These are phyloP conservation scores for Funneliformis geosporum DNA, from an alignment of 192 early-diverging fungal species.

Conservation along the genomic window DNA sequence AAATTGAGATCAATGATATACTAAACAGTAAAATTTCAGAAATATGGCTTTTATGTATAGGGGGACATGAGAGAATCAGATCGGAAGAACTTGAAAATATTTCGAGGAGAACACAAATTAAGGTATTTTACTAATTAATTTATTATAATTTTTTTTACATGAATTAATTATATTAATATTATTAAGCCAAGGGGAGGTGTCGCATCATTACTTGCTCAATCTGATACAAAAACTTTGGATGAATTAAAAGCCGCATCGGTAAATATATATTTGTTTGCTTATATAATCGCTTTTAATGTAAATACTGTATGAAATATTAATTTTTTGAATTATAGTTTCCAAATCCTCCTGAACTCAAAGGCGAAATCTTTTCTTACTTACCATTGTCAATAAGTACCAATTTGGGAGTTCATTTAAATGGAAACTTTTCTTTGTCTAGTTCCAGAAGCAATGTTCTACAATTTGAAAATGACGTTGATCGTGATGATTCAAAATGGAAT, in stretches of 20 bases:
- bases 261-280: too few relatives aligned
- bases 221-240: not conserved
- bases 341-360: not conserved
- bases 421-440: slow-evolving; percentile 36
- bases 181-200: not conserved
- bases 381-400: slow-evolving; percentile 36
- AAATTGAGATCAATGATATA: not conserved
- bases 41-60: too few relatives aligned
- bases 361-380: slow-evolving; percentile 38
- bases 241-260: not conserved
- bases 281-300: not conserved
- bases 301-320: not conserved
- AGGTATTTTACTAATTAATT: too few relatives aligned
- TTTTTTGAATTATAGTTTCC: not conserved
- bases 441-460: slow-evolving; percentile 29
- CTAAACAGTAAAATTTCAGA: not conserved
- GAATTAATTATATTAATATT: not conserved
- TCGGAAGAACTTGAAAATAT: too few relatives aligned
- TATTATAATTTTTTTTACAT: too few relatives aligned
- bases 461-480: not conserved
- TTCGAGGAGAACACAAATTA: too few relatives aligned
- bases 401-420: not conserved
- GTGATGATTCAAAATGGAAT: not conserved
- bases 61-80: too few relatives aligned
- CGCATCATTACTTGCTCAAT: not conserved